Base-by-base conservation (phyloP, 768 basidiomycete species). In the Lactarius sanguifluus region DNA sequence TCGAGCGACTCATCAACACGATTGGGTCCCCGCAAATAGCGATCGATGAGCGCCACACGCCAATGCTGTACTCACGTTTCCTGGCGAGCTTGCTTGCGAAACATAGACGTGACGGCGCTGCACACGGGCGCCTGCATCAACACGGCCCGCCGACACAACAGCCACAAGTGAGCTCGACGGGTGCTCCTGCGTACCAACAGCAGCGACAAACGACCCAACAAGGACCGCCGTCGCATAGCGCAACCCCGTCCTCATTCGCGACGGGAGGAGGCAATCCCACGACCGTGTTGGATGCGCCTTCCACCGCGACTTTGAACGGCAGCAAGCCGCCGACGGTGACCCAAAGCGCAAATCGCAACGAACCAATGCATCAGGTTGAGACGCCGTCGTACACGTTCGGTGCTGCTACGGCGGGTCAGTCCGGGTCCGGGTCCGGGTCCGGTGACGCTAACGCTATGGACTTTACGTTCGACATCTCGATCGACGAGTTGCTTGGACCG, bases 41-140 rank as follows among this genome's bases (percentile, higher is more conserved):
- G 23, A 82, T 94, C 65, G 92, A 94, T 76, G 88, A 90, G 32
- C 86, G 86, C 20, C 91, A 94, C 72, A 90, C 89, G 0, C 92
- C 91, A 1, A 89, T 86, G 73, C 78, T 93, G 6, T 93, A 92
- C 74, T 85, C 92, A 0, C 86, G 85, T 57, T 94, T 94, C 82
- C 80, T 94, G 56, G 83, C 84, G 54, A 85, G 86, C 41, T 81
- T 94, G 5, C 81, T 94, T 9, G 83, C 83, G 18, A 83, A 82
- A n/a, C 85, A 69, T 61, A 66, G 63, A 18, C 68, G 77, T 30
- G 73, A 70, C 23, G 71, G 73, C 61, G 30, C 60, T 5, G 47
- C 62, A 34, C 54, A 7, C n/a, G 65, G 64, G n/a, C 65, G 64
- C 40, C 50, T 52, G 56, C 69, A 32, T 18, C 61, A 47, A 59